Evolutionary conservation across 441 rosid genomes (phyloP), one percentile per base, ranked within the genome.

Genomic region (Syzygium syzygioides): DNA sequence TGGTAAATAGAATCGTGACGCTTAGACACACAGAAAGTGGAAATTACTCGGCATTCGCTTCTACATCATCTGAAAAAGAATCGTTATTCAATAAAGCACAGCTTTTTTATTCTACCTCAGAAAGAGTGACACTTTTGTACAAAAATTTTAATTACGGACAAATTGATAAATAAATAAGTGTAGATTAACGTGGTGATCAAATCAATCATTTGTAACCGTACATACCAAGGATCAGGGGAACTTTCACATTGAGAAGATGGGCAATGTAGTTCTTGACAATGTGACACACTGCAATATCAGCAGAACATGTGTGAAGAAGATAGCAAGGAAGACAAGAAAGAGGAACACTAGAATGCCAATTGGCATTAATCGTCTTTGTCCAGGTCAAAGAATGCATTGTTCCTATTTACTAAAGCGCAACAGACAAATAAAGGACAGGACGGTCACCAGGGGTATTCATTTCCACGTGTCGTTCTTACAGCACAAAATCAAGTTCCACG

Each of bases 191-290:
- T 20, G 18, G 83, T 50, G 48, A 12, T 17, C 86, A 30, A 20
- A 55, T 54, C 25, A 34, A 55, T 85, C 41, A 85, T 55, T 85
- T 55, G 86, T 84, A 50, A 52, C 86, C 4, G 52, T 60, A 68
- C 79, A 56, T 94, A 97, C 99, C 99, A 90, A 97, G 93, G 87
- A 97, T 95, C 92, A 97, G 89, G 86, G 99, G 99, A 92, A 97
- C 94, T 93, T 96, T 96, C 76, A 87, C 91, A 88, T 94, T 93
- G 50, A 97, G 92, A 89, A 93, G 92, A 89, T 93, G 95, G 85
- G 99, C 97, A 85, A 96, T 92, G 93, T 94, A 97, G 92, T 97
- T 96, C 98, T 97, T 97, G 93, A 94, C 99, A 89, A 98, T 94
- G 94, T 96, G 99, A 88, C 94, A 92, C 19, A 94, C 99, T 98